Conservation (phyloP, 164 flowering plant genomes). For the Berberis thunbergii region DNA sequence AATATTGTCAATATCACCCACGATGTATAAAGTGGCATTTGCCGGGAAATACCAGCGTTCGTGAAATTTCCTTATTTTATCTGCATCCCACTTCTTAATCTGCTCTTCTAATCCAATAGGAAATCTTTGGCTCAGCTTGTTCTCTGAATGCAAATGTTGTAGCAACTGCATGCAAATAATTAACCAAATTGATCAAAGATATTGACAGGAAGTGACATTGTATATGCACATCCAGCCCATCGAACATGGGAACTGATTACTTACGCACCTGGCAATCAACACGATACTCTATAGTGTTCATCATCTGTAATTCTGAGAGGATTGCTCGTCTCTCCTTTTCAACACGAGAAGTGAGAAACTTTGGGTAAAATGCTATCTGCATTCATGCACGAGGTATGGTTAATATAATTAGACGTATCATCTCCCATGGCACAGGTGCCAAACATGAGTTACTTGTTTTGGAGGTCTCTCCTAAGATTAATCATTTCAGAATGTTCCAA, state of each 20-base stretch:
- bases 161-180: conserved; percentile 45
- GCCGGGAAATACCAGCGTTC: conserved; percentile 99
- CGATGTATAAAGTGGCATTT: conserved; percentile 94
- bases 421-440: background rate
- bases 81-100: conserved; percentile 98
- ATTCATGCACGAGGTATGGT: conserved; percentile 5
- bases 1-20: conserved; percentile 85
- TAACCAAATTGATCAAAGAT: conserved; percentile 5
- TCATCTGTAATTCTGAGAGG: conserved; percentile 98
- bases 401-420: background rate
- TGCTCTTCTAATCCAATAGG: conserved; percentile 99
- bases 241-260: too few species aligned
- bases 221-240: background rate
- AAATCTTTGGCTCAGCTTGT: conserved; percentile 91
- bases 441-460: background rate
- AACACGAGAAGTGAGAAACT: conserved; percentile 85
- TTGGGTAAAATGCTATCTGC: conserved; percentile 95
- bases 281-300: conserved; percentile 99
- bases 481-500: background rate
- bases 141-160: conserved; percentile 96
- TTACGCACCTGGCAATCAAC: conserved; percentile 81
- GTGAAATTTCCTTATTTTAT: conserved; percentile 90
- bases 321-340: conserved; percentile 97
- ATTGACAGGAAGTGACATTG: background rate
- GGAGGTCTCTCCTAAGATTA: too few species aligned